Conservation (phyloP, 2,329 filamentous ascomycete species). For the Erysiphe pulchra region DNA sequence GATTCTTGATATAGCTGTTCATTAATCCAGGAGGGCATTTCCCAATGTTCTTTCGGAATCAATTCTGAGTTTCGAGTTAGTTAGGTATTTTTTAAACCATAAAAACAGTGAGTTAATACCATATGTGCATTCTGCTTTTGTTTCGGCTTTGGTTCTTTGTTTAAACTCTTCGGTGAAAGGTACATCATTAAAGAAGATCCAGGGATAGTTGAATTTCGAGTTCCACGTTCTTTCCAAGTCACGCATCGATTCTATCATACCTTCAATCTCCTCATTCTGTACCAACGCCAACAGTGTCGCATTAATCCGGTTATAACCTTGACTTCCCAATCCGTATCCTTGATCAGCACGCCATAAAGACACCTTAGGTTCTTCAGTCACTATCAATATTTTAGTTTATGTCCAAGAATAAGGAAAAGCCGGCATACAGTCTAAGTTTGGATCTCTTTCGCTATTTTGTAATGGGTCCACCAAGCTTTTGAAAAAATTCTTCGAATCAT, state of each 20-base stretch:
- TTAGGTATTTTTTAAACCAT: not conserved
- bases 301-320: constrained; percentile 63
- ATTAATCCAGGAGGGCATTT: constrained; percentile 77
- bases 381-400: constrained; percentile 19
- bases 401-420: not conserved
- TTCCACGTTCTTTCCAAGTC: constrained; percentile 95
- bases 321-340: constrained; percentile 52
- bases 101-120: constrained; percentile 23
- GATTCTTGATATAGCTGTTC: constrained; percentile 65
- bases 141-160: constrained; percentile 48
- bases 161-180: constrained; percentile 91
- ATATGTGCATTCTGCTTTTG: constrained; percentile 71
- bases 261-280: constrained; percentile 66
- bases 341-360: constrained; percentile 45
- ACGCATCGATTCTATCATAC: constrained; percentile 66
- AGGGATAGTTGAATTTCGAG: constrained; percentile 96
- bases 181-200: constrained; percentile 96
- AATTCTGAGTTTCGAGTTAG: constrained; percentile 29
- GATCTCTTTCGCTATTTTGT: constrained; percentile 48
- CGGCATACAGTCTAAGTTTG: constrained; percentile 53
- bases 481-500: constrained; percentile 24
- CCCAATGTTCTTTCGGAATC: constrained; percentile 91
- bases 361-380: constrained; percentile 60
- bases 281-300: constrained; percentile 82
- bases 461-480: constrained; percentile 18